Base-by-base conservation (phyloP, 805 yeast genomes). In the Starmerella geochares region DNA sequence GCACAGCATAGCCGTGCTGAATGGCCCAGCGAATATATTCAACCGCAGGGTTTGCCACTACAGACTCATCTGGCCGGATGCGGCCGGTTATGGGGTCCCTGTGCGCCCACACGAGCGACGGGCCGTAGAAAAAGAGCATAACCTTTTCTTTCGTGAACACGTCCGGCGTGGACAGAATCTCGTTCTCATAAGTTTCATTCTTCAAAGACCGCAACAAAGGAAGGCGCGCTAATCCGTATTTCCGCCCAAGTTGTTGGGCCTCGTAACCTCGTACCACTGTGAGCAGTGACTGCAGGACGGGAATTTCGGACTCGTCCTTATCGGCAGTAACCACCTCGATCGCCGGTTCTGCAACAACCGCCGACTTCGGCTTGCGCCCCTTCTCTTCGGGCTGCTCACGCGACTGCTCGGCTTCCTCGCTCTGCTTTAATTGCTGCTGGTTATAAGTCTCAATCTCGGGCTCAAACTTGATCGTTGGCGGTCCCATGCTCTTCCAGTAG, bases 61-160 rank as follows among this genome's bases (percentile, higher is more conserved):
- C 75, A 2, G 95, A 79, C 0, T 83, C 76, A 41, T 77, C 74
- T 14, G 87, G 72, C 55, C 85, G 86, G 32, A 90, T 76, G 45
- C 76, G 72, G 7, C 97, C 97, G 9, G 83, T 78, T 11, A 55
- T 50, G 0, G 95, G 85, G 62, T 86, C 87, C 35, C 81, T 69
- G 56, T 81, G 78, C 1, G 94, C 95, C 95, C 95, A 87, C 6
- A 92, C 74, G 52, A 86, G 88, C 6, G 96, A 85, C 2, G 96
- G 86, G 60, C 88, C 97, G 65, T 88, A 97, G 17, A 88, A 78
- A 6, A 85, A 64, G 8, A 90, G 69, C 9, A 87, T 68, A 5
- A 88, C 65, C 6, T 82, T 77, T n/a, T 77, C 74, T 33, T 80
- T 68, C 8, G 54, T 43, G 62, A 78, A 78, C 23, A 88, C 74